A percentile compares a stretch with the other conserved stretches of the same genome.
Conservation (phyloP, 257 asterid genomes). For the Cynanchum wilfordii region DNA sequence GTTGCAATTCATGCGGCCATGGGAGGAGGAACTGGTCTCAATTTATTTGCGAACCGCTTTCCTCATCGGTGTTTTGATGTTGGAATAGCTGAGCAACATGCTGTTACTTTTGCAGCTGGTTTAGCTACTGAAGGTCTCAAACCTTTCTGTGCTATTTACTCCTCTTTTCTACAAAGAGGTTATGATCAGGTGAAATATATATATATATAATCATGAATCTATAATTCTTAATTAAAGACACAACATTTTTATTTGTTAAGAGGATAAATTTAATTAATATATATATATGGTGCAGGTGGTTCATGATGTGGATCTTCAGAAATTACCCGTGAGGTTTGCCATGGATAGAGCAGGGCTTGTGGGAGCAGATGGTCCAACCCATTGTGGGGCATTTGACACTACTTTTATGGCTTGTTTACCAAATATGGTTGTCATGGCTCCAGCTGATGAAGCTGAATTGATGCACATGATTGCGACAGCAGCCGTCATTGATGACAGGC, state of each 20-base stretch:
- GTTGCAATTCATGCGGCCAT: slow-evolving; percentile 77
- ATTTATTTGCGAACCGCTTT: slow-evolving; percentile 46
- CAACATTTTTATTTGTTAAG: too few relatives aligned
- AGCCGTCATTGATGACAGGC: slow-evolving; percentile 49
- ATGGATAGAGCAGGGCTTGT: slow-evolving; percentile 73
- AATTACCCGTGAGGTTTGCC: slow-evolving; percentile 56
- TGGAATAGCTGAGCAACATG: slow-evolving; percentile 70
- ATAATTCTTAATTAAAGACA: too few relatives aligned
- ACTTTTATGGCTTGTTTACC: slow-evolving; percentile 71
- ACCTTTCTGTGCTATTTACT: slow-evolving; percentile 65
- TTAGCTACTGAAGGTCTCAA: slow-evolving; percentile 62
- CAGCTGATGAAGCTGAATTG: slow-evolving; percentile 63
- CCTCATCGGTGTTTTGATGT: slow-evolving; percentile 59
- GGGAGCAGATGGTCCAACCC: slow-evolving; percentile 73
- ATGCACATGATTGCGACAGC: slow-evolving; percentile 73
- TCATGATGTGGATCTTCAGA: slow-evolving; percentile 74
- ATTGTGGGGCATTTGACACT: slow-evolving; percentile 66
- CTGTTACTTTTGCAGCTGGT: slow-evolving; percentile 72
- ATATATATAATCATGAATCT: too few relatives aligned
- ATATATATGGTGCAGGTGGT: slow-evolving; percentile 35
- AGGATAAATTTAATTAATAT: too few relatives aligned
- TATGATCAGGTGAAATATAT: slow-evolving; percentile 55
- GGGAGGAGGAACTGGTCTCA: slow-evolving; percentile 79
- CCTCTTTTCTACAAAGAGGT: slow-evolving; percentile 55
- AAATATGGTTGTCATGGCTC: slow-evolving; percentile 84